A percentile compares a stretch with the other conserved stretches of the same genome.
Conservation (phyloP, 176 grass and related monocot genomes). For the Eleusine indica region DNA sequence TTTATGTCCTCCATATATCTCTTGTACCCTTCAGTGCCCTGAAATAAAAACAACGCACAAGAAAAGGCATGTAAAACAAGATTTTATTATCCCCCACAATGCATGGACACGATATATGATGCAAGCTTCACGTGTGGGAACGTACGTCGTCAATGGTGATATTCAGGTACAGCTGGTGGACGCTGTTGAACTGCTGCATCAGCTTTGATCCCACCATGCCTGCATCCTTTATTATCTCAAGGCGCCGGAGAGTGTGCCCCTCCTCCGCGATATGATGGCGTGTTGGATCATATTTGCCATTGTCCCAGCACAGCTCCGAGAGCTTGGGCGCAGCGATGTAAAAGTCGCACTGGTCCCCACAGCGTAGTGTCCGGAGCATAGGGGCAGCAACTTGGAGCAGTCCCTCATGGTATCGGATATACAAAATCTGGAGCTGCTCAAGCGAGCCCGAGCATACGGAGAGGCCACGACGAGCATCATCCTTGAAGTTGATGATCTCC, state of each 20-base stretch:
- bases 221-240: neutral
- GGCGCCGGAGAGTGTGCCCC: neutral
- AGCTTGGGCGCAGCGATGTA: neutral
- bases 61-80: too few relatives aligned
- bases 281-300: neutral
- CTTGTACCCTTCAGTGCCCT: neutral
- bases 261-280: neutral
- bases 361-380: neutral
- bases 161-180: neutral
- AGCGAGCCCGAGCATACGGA: too few relatives aligned
- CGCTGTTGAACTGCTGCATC: neutral
- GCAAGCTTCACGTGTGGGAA: too few relatives aligned
- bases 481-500: too few relatives aligned
- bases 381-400: neutral
- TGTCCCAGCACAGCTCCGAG: neutral
- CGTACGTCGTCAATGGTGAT: too few relatives aligned
- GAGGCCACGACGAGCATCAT: too few relatives aligned
- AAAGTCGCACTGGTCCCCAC: too few relatives aligned
- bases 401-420: neutral
- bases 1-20: neutral
- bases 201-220: neutral
- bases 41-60: neutral
- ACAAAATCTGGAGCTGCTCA: too few relatives aligned
- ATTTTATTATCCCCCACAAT: too few relatives aligned
- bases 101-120: too few relatives aligned